phyloP scores from a whole-genome alignment of 495 filamentous ascomycete genomes.

The Neurospora tetrasperma region DNA sequence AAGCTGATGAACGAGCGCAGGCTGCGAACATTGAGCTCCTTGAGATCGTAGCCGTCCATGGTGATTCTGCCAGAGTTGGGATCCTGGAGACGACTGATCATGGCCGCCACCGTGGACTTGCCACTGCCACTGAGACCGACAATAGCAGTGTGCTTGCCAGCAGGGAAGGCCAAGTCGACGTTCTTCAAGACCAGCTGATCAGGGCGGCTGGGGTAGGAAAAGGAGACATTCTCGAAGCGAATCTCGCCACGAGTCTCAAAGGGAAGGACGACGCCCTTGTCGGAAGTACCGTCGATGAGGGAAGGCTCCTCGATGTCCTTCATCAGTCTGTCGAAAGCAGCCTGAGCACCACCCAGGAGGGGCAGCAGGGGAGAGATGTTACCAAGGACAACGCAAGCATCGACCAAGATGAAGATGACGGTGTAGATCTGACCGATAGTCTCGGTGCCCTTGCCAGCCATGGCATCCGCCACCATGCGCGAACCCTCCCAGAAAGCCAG shows the following conservation, averaged over 20 bases:
- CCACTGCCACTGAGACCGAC: constrained; percentile 45
- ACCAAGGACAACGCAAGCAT: constrained; percentile 52
- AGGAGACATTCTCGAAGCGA: constrained; percentile 67
- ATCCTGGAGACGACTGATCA: constrained; percentile 83
- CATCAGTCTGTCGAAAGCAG: constrained; percentile 80
- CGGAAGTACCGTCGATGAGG: constrained; percentile 61
- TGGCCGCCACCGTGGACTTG: constrained; percentile 82
- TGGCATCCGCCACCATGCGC: constrained; percentile 55
- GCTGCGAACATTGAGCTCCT: constrained; percentile 70
- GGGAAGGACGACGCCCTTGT: constrained; percentile 52
- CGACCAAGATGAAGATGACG: constrained; percentile 21
- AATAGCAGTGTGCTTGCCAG: constrained; percentile 78
- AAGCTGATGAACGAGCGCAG: constrained; percentile 76
- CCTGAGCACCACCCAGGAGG: constrained; percentile 58
- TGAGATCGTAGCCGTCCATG: constrained; percentile 72
- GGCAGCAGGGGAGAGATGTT: constrained; percentile 74
- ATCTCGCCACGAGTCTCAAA: constrained; percentile 61
- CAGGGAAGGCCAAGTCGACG: constrained; percentile 64
- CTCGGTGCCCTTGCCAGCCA: constrained; percentile 27
- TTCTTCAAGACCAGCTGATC: constrained; percentile 74
- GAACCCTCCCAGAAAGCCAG: constrained; percentile 93
- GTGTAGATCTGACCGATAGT: constrained; percentile 21
- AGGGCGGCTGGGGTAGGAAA: constrained; percentile 84
- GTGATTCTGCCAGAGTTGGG: constrained; percentile 65
- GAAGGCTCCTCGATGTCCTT: constrained; percentile 77